phyloP scores from a whole-genome alignment of 1,139 yeast species.

The Wickerhamomyces sp. region DNA sequence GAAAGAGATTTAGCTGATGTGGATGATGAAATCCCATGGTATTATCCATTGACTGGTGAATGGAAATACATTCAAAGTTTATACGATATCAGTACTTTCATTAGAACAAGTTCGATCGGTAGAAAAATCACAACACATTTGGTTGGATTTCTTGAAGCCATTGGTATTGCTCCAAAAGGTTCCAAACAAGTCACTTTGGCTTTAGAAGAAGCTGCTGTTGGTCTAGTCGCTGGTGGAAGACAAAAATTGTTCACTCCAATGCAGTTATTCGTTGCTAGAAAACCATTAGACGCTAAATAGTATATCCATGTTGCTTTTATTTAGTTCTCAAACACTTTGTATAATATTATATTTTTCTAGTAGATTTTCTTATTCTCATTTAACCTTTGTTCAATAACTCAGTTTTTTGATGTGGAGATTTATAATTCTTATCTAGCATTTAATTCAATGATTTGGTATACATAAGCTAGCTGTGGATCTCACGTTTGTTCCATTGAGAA shows the following conservation, averaged over 20 bases:
- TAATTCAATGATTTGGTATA: too few relatives aligned
- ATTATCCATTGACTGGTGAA: conserved; percentile 93
- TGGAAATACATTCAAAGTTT: conserved; percentile 80
- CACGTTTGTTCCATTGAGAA: not conserved
- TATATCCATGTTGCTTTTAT: too few relatives aligned
- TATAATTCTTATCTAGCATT: too few relatives aligned
- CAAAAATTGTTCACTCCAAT: conserved; percentile 89
- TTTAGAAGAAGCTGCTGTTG: conserved; percentile 94
- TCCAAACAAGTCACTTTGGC: conserved; percentile 88
- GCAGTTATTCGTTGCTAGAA: conserved; percentile 86
- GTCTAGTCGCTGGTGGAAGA: conserved; percentile 90
- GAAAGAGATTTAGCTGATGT: conserved; percentile 79
- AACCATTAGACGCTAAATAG: conserved; percentile 42
- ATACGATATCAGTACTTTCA: conserved; percentile 74
- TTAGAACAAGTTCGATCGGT: conserved; percentile 86
- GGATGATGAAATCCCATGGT: conserved; percentile 93
- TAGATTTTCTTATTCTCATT: too few relatives aligned
- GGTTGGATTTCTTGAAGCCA: conserved; percentile 73
- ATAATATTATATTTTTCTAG: too few relatives aligned
- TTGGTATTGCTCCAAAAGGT: conserved; percentile 92
- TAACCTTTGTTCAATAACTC: too few relatives aligned
- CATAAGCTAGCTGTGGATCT: too few relatives aligned
- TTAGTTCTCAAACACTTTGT: too few relatives aligned
- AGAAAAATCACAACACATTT: conserved; percentile 78
- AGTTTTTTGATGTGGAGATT: too few relatives aligned